A percentile compares a stretch with the other conserved stretches of the same genome.
These are phyloP conservation scores for Hyaloperonospora arabidopsidis DNA, from an alignment of 352 stramenopile genomes.

Conservation along the genomic window DNA sequence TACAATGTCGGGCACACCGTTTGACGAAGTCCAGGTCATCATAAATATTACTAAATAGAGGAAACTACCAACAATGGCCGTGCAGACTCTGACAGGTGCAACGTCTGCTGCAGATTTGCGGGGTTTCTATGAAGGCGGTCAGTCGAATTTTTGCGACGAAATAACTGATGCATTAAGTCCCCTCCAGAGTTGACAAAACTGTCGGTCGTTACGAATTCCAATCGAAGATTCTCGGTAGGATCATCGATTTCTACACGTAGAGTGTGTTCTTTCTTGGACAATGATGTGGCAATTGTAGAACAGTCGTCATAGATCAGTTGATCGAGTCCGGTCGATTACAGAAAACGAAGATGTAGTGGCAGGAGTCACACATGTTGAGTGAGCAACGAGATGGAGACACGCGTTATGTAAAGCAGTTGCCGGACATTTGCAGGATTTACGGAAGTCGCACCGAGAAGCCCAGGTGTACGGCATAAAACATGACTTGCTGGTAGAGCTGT, in stretches of 20 bases:
- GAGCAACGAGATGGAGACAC: constrained; percentile 65
- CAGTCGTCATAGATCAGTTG: constrained; percentile 61
- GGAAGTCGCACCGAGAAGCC: constrained; percentile 42
- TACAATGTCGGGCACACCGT: constrained; percentile 6
- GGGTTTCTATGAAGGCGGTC: constrained; percentile 50
- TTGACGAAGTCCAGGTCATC: constrained; percentile 16
- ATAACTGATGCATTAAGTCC: constrained; percentile 64
- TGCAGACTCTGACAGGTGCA: constrained; percentile 14
- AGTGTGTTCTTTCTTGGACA: constrained; percentile 36
- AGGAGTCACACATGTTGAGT: constrained; percentile 39
- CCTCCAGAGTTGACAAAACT: constrained; percentile 19
- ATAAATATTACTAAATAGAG: constrained; percentile 43
- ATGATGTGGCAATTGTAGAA: constrained; percentile 54
- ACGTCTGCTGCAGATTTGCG: constrained; percentile 32
- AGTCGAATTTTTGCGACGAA: constrained; percentile 37
- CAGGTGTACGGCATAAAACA: constrained; percentile 43
- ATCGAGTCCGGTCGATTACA: constrained; percentile 69
- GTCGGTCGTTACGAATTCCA: constrained; percentile 33
- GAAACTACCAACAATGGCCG: constrained; percentile 30
- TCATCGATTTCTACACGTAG: constrained; percentile 73
- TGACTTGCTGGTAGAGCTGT: constrained; percentile 50
- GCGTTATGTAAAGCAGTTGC: constrained; percentile 49
- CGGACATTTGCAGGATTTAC: constrained; percentile 42
- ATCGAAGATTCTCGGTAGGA: constrained; percentile 76
- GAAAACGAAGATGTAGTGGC: constrained; percentile 57